Base-by-base conservation (phyloP, 2,329 filamentous ascomycete species). In the Magnaporthiopsis incrustans region DNA sequence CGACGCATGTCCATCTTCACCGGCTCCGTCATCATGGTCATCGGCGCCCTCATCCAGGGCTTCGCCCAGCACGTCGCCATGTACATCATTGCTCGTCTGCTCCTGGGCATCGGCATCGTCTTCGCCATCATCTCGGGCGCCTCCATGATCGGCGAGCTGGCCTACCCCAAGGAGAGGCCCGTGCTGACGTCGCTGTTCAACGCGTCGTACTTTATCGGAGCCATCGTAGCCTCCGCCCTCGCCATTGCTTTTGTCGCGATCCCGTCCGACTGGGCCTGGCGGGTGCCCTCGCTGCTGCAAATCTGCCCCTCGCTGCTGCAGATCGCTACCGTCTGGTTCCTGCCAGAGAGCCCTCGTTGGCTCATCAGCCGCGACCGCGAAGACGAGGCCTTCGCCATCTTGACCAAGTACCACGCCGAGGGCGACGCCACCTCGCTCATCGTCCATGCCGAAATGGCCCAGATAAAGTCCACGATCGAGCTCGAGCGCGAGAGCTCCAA, bases 81-180 rank as follows among this genome's bases (percentile, higher is more conserved):
- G 84, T 88, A 85, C 68, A 82, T 87, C 66, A 73, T 86, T 26
- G 78, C 85, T 15, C 82, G 85, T 64, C 78, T 85, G 65, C 75
- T 87, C 32, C 79, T 87, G n/a, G 85, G 85, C 22, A 81, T 83
- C 30, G 85, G 85, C n/a, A 84, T 87, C 60, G 81, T 82, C 0
- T 85, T 83, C 67, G 82, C 80, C 65, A 86, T 86, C 66, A 81
- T 86, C 44, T 81, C 82, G 2, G 84, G 82, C 5, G 82, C 84
- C 1, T 78, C 81, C 44, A 73, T 87, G 61, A 83, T 87, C 33
- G 84, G 83, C 72, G 85, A 87, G 70, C 74, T 87, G 32, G 83
- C 79, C 1, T 81, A 87, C 69, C 85, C 85, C 63, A 86, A 85
- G 70, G 84, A 87, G 71, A 82, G 85, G 66, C 77, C 84, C 0